A percentile compares a stretch with the other conserved stretches of the same genome.
Conservation (phyloP, 2,329 filamentous ascomycete species). For the Ophiosphaerella herpotricha region DNA sequence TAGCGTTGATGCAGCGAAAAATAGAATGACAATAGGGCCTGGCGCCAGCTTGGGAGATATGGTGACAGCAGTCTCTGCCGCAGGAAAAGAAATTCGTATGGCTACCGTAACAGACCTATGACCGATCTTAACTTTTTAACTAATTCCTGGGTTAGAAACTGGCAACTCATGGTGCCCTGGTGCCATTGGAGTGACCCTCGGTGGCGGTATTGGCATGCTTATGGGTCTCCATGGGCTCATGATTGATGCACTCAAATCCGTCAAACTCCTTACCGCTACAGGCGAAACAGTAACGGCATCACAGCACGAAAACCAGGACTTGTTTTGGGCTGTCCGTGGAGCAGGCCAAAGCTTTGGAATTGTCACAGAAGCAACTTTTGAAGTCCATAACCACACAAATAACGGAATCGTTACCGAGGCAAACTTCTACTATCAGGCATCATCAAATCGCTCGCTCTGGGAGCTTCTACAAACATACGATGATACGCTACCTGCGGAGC, state of each 20-base stretch:
- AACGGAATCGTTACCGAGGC: neutral
- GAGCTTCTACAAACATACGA: no score
- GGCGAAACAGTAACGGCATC: conserved; percentile 38
- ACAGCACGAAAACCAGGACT: conserved; percentile 31
- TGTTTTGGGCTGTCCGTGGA: conserved; percentile 45
- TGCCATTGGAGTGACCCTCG: conserved; percentile 60
- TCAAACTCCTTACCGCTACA: conserved; percentile 29
- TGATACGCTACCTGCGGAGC: no score
- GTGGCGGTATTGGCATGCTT: conserved; percentile 61
- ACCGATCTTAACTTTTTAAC: no score
- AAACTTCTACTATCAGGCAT: no score
- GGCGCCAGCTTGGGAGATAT: no score
- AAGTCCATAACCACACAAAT: conserved; percentile 22
- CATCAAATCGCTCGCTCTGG: no score
- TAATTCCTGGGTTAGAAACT: neutral
- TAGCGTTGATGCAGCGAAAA: no score
- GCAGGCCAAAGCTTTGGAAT: conserved; percentile 45
- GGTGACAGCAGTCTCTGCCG: no score
- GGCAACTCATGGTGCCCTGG: conserved; percentile 38
- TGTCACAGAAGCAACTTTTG: conserved; percentile 15
- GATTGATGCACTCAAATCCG: conserved; percentile 12
- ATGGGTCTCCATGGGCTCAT: conserved; percentile 48
- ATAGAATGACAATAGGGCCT: no score
- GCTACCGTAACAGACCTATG: no score
- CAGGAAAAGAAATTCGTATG: no score